Evolutionary conservation across 805 yeast species (phyloP), one percentile per base, ranked within the genome.

Genomic region (Metschnikowia proteae): DNA sequence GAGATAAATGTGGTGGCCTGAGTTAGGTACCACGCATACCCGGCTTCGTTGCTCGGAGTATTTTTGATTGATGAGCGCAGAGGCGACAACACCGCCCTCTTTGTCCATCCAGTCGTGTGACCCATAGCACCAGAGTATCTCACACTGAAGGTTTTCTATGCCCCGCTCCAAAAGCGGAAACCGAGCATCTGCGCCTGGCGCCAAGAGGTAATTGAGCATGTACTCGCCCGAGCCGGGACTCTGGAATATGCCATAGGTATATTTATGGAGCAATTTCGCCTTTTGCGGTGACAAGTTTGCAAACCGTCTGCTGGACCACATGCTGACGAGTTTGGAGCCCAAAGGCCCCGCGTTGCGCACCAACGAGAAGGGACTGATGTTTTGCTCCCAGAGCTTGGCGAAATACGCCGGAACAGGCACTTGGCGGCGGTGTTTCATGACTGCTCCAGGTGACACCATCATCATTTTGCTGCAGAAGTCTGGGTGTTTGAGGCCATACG

Each of bases 181-280:
- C 52, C 97, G 73, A 0, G 97, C 96, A 43, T 81, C 80, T 0
- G 96, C 98, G 3, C 98, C 99, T 5, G 97, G 96, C 0, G 88
- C 91, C 25, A 92, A 69, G 17, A 90, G 72, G 60, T 85, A 86
- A 56, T 88, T 86, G 55, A 94, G 71, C 74, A 92, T 83, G 63
- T 92, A 92, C 67, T 92, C 99, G 5, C 98, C 98, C 0, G 95
- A 87, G 0, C 99, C 99, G 3, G 75, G 80, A 6, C 88, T 84
- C 55, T 84, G 87, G 73, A 94, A 94, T 9, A 91, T 88, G 3
- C 83, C 80, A 65, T 92, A 91, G 0, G 92, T 73, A 63, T 94
- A 94, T 55, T 75, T 73, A 61, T 94, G 98, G 55, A 92, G 69
- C 5, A 80, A 70, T 23, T 66, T 64, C 23, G 75, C 66, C 58